Conservation (phyloP, 257 asterid genomes). For the Plectranthus barbatus region DNA sequence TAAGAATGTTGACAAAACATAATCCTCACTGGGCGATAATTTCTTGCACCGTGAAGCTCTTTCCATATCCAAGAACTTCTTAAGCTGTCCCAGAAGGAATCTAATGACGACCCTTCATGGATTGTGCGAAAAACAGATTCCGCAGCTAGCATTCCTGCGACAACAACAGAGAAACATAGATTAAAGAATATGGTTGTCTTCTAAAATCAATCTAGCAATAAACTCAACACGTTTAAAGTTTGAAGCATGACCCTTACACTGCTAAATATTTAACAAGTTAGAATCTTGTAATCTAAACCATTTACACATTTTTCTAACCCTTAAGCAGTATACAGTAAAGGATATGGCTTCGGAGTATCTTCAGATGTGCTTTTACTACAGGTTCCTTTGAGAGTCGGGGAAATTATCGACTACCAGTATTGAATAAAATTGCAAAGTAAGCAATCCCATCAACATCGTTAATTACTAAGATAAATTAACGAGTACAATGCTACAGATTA, state of each 20-base stretch:
- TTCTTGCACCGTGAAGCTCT: constrained; percentile 83
- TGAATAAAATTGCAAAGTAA: no score
- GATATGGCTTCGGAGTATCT: no score
- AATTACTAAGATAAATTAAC: no score
- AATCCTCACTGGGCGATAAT: constrained; percentile 87
- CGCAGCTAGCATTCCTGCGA: constrained; percentile 86
- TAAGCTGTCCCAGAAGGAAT: constrained; percentile 70
- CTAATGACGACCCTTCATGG: constrained; percentile 49
- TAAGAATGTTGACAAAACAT: not conserved
- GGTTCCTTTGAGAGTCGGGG: no score
- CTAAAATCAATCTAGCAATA: constrained; percentile 6
- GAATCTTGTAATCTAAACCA: not conserved
- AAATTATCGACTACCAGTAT: no score
- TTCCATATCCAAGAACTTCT: constrained; percentile 88
- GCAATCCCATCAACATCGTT: no score
- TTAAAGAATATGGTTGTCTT: not conserved
- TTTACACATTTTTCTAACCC: no score
- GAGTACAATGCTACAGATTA: no score
- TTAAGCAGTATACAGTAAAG: no score
- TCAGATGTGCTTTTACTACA: no score
- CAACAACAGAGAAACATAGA: not conserved
- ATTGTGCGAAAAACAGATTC: constrained; percentile 69
- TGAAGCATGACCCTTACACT: not conserved
- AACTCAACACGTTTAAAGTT: not conserved
- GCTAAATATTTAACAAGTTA: not conserved